A percentile compares a stretch with the other conserved stretches of the same genome.
phyloP scores from a whole-genome alignment of 129 eudicot species.

The Artemisia argyi region DNA sequence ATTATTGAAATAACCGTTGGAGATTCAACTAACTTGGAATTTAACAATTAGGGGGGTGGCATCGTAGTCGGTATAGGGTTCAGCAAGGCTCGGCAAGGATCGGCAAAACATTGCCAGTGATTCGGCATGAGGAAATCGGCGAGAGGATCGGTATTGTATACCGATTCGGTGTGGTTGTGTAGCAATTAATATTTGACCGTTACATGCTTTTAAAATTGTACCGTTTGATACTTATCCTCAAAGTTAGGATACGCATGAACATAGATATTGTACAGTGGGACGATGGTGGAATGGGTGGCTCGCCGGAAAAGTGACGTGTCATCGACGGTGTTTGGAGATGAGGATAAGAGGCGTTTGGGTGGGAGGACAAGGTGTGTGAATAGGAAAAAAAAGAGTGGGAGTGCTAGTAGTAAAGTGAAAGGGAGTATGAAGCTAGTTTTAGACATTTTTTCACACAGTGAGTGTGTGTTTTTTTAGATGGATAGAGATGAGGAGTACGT shows the following conservation, averaged over 20 bases:
- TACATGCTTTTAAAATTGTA: too few relatives aligned
- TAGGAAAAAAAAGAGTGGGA: conserved; percentile 46
- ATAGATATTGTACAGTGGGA: conserved; percentile 50
- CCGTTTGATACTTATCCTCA: conserved; percentile 31
- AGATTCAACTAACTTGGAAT: neutral
- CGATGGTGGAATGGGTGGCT: conserved; percentile 25
- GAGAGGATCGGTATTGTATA: too few relatives aligned
- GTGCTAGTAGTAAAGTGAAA: conserved; percentile 40
- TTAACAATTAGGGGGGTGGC: too few relatives aligned
- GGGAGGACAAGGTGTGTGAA: conserved; percentile 42
- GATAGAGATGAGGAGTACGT: too few relatives aligned
- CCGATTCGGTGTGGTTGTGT: too few relatives aligned
- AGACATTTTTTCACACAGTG: conserved; percentile 29
- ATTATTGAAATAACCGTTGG: conserved; percentile 3
- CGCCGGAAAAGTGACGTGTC: conserved; percentile 61
- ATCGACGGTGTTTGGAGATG: conserved; percentile 33
- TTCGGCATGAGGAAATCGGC: too few relatives aligned
- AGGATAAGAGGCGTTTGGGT: conserved; percentile 36
- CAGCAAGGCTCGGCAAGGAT: too few relatives aligned
- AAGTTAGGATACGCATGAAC: conserved; percentile 57
- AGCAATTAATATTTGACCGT: too few relatives aligned
- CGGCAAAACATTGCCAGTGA: too few relatives aligned
- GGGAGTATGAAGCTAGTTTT: conserved; percentile 35
- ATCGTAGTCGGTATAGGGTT: too few relatives aligned
- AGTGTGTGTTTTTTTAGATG: neutral